Evolutionary conservation across 2,329 filamentous ascomycete genomes (phyloP).

Genomic region (Aspergillus felis): DNA sequence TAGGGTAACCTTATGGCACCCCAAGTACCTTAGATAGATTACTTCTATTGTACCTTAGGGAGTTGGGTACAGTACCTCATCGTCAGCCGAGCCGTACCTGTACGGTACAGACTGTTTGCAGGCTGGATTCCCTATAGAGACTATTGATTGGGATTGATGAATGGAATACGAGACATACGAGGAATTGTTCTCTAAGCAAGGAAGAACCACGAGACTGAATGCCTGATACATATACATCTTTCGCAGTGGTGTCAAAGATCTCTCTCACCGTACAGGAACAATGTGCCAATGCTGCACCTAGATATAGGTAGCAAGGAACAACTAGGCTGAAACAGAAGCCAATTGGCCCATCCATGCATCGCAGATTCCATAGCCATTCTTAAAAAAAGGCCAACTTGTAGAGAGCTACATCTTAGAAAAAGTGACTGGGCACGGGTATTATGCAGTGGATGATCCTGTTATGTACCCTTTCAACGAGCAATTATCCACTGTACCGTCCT

Average conservation of each 20-base stretch:
- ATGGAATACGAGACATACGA: not conserved
- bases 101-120: not conserved
- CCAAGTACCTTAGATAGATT: not conserved
- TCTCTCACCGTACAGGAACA: not conserved
- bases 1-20: not conserved
- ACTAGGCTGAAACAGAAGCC: not conserved
- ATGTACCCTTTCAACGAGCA: not conserved
- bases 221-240: not conserved
- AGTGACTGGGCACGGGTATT: not conserved
- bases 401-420: not conserved
- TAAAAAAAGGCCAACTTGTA: not conserved
- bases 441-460: not conserved
- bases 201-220: not conserved
- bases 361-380: no score
- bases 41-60: not conserved
- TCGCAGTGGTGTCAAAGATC: not conserved
- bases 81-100: not conserved
- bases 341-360: not conserved
- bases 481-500: not conserved
- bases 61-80: not conserved
- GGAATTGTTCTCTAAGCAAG: not conserved
- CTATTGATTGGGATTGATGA: not conserved
- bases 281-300: no score
- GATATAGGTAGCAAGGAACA: not conserved
- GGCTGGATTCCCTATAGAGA: slow-evolving; percentile 10